Conservation (phyloP, 164 flowering plant species). For the Magnolia kwangsiensis region DNA sequence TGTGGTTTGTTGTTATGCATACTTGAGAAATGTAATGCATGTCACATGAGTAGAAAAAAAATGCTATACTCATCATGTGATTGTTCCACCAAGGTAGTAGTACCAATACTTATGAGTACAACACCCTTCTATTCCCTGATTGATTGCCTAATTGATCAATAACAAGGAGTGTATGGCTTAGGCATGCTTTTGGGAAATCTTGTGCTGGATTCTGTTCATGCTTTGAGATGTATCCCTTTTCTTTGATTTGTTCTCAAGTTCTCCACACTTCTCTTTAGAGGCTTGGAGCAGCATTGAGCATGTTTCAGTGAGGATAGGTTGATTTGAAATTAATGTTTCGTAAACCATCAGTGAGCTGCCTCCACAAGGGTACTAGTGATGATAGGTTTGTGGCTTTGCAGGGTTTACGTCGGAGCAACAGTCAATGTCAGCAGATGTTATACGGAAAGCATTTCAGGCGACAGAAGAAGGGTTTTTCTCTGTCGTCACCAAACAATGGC, state of each 20-base stretch:
- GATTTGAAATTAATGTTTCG: neutral
- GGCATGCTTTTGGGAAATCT: neutral
- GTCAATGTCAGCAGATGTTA: slow-evolving; percentile 62
- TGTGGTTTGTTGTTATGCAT: neutral
- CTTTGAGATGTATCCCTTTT: neutral
- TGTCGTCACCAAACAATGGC: slow-evolving; percentile 60
- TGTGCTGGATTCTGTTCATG: neutral
- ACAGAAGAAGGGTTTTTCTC: slow-evolving; percentile 77
- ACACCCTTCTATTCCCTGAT: neutral
- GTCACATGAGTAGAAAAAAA: too few species aligned
- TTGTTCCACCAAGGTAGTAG: too few species aligned
- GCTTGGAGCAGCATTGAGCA: too few species aligned
- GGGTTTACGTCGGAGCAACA: slow-evolving; percentile 61
- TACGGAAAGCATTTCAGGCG: slow-evolving; percentile 67
- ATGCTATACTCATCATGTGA: too few species aligned
- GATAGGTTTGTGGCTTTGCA: slow-evolving; percentile 19
- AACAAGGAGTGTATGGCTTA: neutral
- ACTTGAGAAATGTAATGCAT: too few species aligned
- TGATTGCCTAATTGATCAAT: neutral
- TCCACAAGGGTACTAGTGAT: neutral
- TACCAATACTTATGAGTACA: too few species aligned
- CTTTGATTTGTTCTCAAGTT: neutral
- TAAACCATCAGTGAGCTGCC: neutral
- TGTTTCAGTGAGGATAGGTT: too few species aligned
- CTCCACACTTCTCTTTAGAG: neutral